Evolutionary conservation across 1,284 basidiomycete species (phyloP).

Genomic region (Ceratobasidium papillatum): DNA sequence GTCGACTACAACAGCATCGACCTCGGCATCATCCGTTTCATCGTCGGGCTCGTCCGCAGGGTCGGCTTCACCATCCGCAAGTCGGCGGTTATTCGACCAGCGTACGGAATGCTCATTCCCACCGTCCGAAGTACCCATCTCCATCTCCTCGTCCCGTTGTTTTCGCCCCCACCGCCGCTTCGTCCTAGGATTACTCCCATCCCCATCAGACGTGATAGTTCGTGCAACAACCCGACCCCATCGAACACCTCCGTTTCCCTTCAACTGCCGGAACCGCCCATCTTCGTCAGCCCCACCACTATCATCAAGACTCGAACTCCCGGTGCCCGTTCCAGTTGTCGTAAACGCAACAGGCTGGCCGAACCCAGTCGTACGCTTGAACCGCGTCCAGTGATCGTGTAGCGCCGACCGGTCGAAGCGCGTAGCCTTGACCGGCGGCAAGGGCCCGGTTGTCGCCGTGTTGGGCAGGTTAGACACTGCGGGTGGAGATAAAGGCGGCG

Average conservation of each 20-base stretch:
- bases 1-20: constrained; percentile 36
- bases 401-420: constrained; percentile 38
- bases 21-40: constrained; percentile 50
- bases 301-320: constrained; percentile 24
- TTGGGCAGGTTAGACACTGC: constrained; percentile 1
- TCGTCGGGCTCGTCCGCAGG: constrained; percentile 4
- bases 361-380: constrained; percentile 32
- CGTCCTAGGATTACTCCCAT: neutral
- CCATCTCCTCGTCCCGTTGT: constrained; percentile 10
- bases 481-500: neutral
- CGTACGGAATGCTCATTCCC: constrained; percentile 6
- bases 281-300: constrained; percentile 10
- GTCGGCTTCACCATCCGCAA: neutral
- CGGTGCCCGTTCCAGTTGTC: constrained; percentile 29
- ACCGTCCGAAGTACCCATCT: constrained; percentile 12
- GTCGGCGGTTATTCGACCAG: constrained; percentile 11
- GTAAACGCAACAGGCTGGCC: constrained; percentile 11
- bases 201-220: constrained; percentile 26
- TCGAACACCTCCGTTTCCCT: constrained; percentile 10
- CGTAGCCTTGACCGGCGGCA: constrained; percentile 13
- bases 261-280: neutral
- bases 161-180: constrained; percentile 15
- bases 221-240: constrained; percentile 31
- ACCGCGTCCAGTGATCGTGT: constrained; percentile 25
- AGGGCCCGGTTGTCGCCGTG: neutral